Conservation (phyloP, 352 stramenopile species). For the Pelagophyceae sp. region DNA sequence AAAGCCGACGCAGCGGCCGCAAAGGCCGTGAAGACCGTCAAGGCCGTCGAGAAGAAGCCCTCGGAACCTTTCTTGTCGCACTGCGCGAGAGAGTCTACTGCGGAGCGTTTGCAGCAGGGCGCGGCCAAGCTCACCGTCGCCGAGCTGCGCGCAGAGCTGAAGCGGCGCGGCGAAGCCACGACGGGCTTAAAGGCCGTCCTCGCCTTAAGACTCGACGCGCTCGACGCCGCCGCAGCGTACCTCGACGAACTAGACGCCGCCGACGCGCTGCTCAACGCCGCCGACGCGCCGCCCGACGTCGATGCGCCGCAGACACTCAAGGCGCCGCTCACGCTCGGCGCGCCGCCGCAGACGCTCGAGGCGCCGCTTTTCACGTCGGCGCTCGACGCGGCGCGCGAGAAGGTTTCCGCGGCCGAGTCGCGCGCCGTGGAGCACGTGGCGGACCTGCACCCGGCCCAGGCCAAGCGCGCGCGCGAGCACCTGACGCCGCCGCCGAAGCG, state of each 20-base stretch:
- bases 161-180: conserved; percentile 7
- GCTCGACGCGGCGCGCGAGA: conserved; percentile 44
- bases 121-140: conserved; percentile 25
- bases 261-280: no score
- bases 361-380: conserved; percentile 37
- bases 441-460: conserved; percentile 37
- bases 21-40: conserved; percentile 1
- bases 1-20: not conserved
- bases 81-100: conserved; percentile 27
- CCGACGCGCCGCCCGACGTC: conserved; percentile 8
- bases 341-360: conserved; percentile 17
- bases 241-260: no score
- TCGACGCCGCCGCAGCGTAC: no score
- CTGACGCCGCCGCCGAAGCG: no score
- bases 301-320: conserved; percentile 31
- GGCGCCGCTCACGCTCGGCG: no score
- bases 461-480: no score
- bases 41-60: not conserved
- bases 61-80: conserved; percentile 23
- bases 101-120: no score
- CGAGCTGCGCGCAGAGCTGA: conserved; percentile 23
- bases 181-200: conserved; percentile 26
- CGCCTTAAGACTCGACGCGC: conserved; percentile 16
- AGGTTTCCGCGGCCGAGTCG: conserved; percentile 43
- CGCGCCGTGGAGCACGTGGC: conserved; percentile 51